phyloP scores from a whole-genome alignment of 2,329 filamentous ascomycete species.

The Monascus ruber region DNA sequence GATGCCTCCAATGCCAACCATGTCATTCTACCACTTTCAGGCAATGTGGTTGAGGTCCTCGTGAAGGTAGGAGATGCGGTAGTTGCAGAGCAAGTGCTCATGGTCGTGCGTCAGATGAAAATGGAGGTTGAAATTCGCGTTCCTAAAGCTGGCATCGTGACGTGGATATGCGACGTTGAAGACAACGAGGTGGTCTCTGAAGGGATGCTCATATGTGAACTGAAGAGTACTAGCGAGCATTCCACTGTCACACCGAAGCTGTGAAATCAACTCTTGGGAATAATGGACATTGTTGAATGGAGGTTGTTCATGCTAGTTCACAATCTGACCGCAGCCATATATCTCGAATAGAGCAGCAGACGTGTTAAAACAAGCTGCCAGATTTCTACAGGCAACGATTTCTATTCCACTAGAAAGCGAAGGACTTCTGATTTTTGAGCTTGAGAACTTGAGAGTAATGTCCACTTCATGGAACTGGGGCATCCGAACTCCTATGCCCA shows the following conservation, averaged over 20 bases:
- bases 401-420: too few relatives aligned
- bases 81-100: constrained; percentile 42
- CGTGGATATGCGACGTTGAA: constrained; percentile 43
- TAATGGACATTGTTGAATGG: too few relatives aligned
- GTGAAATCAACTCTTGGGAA: constrained; percentile 2
- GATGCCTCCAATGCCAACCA: constrained; percentile 41
- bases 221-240: constrained; percentile 23
- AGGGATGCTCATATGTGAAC: constrained; percentile 41
- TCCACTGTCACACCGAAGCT: constrained; percentile 21
- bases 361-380: too few relatives aligned
- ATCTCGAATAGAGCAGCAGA: too few relatives aligned
- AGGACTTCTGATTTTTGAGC: too few relatives aligned
- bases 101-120: constrained; percentile 56
- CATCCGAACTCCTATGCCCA: too few relatives aligned
- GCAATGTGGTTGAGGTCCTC: constrained; percentile 48
- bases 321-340: too few relatives aligned
- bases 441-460: too few relatives aligned
- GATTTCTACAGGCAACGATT: too few relatives aligned
- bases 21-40: constrained; percentile 46
- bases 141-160: constrained; percentile 36
- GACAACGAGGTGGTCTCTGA: constrained; percentile 42
- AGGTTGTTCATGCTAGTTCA: too few relatives aligned
- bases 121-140: constrained; percentile 56
- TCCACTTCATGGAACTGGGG: too few relatives aligned
- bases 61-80: constrained; percentile 43